Percentiles rank a stretch among this genome's conserved stretches.
phyloP scores from a whole-genome alignment of 805 yeast genomes.

The Candida dendrica region DNA sequence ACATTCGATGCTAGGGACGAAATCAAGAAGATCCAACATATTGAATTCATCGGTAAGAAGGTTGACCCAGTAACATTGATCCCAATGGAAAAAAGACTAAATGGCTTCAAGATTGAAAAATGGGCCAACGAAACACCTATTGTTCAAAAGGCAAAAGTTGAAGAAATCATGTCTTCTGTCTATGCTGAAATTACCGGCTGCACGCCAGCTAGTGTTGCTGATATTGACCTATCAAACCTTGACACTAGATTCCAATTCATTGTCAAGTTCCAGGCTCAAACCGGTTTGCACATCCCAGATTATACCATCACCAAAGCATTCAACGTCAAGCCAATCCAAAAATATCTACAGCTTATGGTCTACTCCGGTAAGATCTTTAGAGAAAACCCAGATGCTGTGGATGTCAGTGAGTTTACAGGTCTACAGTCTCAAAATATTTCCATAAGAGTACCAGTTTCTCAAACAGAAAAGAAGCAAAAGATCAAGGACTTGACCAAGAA shows the following conservation, averaged over 20 bases:
- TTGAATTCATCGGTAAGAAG: slow-evolving; percentile 21
- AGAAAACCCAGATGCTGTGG: slow-evolving; percentile 8
- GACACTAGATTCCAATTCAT: slow-evolving; percentile 28
- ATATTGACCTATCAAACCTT: slow-evolving; percentile 19
- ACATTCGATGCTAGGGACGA: slow-evolving; percentile 6
- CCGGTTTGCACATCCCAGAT: slow-evolving; percentile 34
- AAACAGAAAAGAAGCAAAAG: slow-evolving; percentile 16
- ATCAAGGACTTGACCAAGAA: slow-evolving; percentile 5
- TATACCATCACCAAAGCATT: slow-evolving; percentile 24
- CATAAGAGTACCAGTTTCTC: slow-evolving; percentile 14
- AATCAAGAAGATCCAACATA: slow-evolving; percentile 12
- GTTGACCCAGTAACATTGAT: slow-evolving; percentile 5
- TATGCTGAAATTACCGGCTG: slow-evolving; percentile 3
- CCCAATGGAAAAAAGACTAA: slow-evolving; percentile 10
- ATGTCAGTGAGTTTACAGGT: slow-evolving; percentile 8
- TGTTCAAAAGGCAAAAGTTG: slow-evolving; percentile 1
- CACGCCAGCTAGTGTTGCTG: slow-evolving; percentile 5
- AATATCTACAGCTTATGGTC: slow-evolving; percentile 21
- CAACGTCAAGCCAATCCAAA: slow-evolving; percentile 21
- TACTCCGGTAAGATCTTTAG: slow-evolving; percentile 22
- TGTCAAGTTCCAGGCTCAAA: slow-evolving; percentile 24
- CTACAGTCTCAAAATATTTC: slow-evolving; percentile 17
- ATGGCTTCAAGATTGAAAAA: slow-evolving; percentile 24
- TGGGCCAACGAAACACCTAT: slow-evolving; percentile 26
- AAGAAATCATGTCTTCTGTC: background rate